Conservation (phyloP, 306 rosid species). For the Sicyos baderoa region DNA sequence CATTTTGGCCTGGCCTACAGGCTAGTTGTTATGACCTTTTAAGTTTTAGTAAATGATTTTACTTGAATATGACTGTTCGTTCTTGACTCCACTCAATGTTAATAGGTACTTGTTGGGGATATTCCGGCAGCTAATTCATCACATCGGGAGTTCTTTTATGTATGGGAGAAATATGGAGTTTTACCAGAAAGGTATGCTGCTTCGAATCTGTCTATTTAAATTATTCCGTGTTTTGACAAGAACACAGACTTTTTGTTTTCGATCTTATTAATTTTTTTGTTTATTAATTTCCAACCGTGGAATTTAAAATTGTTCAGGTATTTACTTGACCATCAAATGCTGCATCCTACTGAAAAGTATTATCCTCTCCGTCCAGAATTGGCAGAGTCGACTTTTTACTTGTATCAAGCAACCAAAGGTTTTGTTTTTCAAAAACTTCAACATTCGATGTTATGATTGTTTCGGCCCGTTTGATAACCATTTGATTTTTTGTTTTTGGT, state of each 20-base stretch:
- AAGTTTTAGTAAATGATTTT: conserved; percentile 12
- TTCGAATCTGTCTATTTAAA: conserved; percentile 18
- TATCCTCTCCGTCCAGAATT: conserved; percentile 96
- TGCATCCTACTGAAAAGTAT: conserved; percentile 94
- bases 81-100: conserved; percentile 21
- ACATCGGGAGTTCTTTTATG: conserved; percentile 79
- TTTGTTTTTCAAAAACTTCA: conserved; percentile 9
- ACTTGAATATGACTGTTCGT: conserved; percentile 26
- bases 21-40: conserved; percentile 33
- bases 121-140: conserved; percentile 85
- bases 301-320: conserved; percentile 50
- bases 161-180: conserved; percentile 82
- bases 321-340: conserved; percentile 81
- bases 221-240: neutral
- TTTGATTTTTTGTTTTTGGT: too few relatives aligned
- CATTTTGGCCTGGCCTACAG: conserved; percentile 99
- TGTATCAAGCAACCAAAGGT: conserved; percentile 98
- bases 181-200: conserved; percentile 78
- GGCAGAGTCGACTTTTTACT: conserved; percentile 94
- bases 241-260: neutral
- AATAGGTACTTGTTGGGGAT: conserved; percentile 91
- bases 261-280: conserved; percentile 3
- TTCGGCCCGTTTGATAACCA: too few relatives aligned
- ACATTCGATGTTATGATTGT: neutral
- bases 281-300: neutral